These are phyloP conservation scores for Forsythia viridissima DNA, from an alignment of 257 asterid genomes.

Conservation along the genomic window DNA sequence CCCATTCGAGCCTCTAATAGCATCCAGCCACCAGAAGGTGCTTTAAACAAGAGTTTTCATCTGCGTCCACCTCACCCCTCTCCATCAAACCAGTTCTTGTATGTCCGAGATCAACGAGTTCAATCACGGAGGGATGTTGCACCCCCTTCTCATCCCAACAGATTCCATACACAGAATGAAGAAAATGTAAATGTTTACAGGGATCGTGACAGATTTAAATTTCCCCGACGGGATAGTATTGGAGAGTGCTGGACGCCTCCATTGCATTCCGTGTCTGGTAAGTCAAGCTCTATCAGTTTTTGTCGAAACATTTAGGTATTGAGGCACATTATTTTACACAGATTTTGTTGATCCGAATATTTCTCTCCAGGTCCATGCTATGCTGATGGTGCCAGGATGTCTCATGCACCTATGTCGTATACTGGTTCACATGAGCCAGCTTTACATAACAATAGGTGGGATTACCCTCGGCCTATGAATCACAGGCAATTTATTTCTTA, in stretches of 20 bases:
- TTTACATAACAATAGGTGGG: slow-evolving; percentile 57
- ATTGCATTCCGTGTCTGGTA: slow-evolving; percentile 58
- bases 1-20: slow-evolving; percentile 44
- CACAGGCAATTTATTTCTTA: slow-evolving; percentile 58
- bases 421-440: slow-evolving; percentile 59
- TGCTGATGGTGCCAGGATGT: slow-evolving; percentile 57
- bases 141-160: slow-evolving; percentile 56
- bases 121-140: slow-evolving; percentile 56
- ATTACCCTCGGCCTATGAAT: slow-evolving; percentile 56
- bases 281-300: not conserved
- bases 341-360: slow-evolving; percentile 10
- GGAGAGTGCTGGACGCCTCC: slow-evolving; percentile 81
- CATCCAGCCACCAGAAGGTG: slow-evolving; percentile 43
- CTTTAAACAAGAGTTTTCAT: slow-evolving; percentile 58
- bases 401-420: slow-evolving; percentile 50
- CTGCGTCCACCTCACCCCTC: slow-evolving; percentile 88
- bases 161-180: slow-evolving; percentile 52
- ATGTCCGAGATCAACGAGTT: slow-evolving; percentile 63
- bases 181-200: slow-evolving; percentile 58
- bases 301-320: not conserved
- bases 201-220: slow-evolving; percentile 56
- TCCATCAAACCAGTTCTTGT: slow-evolving; percentile 83
- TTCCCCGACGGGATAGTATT: slow-evolving; percentile 44
- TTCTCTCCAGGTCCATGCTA: slow-evolving; percentile 64
- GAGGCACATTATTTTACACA: not conserved